A percentile compares a stretch with the other conserved stretches of the same genome.
Conservation (phyloP, 129 eudicot species). For the Chrysanthemum seticuspe region DNA sequence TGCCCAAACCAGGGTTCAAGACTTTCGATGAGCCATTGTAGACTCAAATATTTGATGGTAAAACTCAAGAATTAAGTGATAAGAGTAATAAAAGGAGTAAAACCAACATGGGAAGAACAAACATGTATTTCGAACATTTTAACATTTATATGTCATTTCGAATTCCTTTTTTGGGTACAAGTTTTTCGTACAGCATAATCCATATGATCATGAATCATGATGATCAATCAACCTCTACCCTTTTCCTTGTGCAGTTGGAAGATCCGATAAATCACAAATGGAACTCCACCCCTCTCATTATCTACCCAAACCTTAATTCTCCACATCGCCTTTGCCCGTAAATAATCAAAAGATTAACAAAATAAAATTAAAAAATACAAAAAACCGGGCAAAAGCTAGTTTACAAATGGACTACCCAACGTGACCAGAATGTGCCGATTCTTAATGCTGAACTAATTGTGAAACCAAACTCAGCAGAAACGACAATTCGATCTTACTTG, state of each 20-base stretch:
- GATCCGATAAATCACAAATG: slow-evolving; percentile 24
- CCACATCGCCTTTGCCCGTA: slow-evolving; percentile 22
- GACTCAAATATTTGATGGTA: too few relatives aligned
- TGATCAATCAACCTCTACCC: slow-evolving; percentile 12
- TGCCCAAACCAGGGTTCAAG: too few relatives aligned
- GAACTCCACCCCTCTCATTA: slow-evolving; percentile 19
- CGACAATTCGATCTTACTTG: slow-evolving; percentile 33
- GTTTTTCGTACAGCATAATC: slow-evolving; percentile 20
- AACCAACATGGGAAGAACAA: too few relatives aligned
- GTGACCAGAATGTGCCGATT: slow-evolving; percentile 11
- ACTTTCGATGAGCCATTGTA: too few relatives aligned
- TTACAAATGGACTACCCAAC: slow-evolving; percentile 16
- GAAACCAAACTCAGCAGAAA: slow-evolving; percentile 53
- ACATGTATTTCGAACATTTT: too few relatives aligned
- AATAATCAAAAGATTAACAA: not conserved
- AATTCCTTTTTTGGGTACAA: slow-evolving; percentile 24
- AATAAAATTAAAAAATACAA: not conserved
- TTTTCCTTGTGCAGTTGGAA: slow-evolving; percentile 9
- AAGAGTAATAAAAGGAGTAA: too few relatives aligned
- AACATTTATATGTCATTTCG: not conserved
- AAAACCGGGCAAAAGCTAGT: slow-evolving; percentile 1
- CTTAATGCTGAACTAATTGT: slow-evolving; percentile 45
- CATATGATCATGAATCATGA: slow-evolving; percentile 11
- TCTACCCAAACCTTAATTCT: slow-evolving; percentile 25
- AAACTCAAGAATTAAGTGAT: too few relatives aligned